Evolutionary conservation across 176 grass and related monocot species (phyloP).

Genomic region (Phragmites australis): DNA sequence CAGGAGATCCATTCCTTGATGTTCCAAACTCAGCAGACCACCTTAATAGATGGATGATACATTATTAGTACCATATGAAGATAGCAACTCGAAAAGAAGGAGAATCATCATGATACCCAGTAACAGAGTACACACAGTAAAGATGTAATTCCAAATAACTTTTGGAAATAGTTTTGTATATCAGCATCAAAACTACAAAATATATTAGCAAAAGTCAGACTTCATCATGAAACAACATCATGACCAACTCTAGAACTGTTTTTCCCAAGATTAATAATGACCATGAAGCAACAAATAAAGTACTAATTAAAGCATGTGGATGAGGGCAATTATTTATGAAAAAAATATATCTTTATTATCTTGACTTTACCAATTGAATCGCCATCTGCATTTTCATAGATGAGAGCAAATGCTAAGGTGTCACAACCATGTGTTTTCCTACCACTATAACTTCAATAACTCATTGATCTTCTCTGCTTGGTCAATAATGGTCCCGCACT

Average conservation of each 20-base stretch:
- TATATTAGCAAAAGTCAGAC: not conserved
- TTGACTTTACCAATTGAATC: not conserved
- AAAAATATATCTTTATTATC: not conserved
- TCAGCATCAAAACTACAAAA: conserved; percentile 10
- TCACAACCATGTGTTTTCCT: conserved; percentile 18
- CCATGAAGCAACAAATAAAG: not conserved
- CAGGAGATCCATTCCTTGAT: conserved; percentile 78
- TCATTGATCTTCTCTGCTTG: conserved; percentile 14
- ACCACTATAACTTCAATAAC: conserved; percentile 12
- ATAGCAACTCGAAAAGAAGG: conserved; percentile 22
- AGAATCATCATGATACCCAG: conserved; percentile 3
- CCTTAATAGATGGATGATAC: conserved; percentile 45
- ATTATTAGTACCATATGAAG: conserved; percentile 28
- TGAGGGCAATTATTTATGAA: not conserved
- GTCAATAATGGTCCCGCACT: conserved; percentile 26
- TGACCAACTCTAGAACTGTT: not conserved
- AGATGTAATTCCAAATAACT: not conserved
- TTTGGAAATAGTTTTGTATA: conserved; percentile 20
- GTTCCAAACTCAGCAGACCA: conserved; percentile 88
- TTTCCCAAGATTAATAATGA: conserved; percentile 13
- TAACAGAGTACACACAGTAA: not conserved
- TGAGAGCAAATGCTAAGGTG: conserved; percentile 19
- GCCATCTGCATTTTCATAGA: not conserved
- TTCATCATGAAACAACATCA: conserved; percentile 20
- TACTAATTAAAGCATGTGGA: not conserved